These are phyloP conservation scores for Beauveria sp. DNA, from an alignment of 2,329 filamentous ascomycete genomes.

Conservation along the genomic window DNA sequence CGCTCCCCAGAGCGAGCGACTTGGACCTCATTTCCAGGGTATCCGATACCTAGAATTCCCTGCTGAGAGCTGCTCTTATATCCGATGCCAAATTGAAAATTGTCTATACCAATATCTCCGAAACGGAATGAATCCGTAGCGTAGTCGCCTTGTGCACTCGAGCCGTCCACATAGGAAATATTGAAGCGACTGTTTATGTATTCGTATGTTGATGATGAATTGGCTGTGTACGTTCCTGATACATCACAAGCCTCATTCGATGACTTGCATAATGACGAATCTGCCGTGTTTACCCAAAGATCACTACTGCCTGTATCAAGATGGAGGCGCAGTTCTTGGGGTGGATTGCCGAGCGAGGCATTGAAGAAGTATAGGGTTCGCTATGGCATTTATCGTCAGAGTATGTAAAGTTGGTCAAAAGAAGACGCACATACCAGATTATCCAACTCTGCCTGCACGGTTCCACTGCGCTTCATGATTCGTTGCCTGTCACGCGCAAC, in stretches of 20 bases:
- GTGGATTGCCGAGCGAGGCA: constrained; percentile 53
- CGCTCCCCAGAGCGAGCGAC: constrained; percentile 46
- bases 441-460: constrained; percentile 40
- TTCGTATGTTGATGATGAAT: constrained; percentile 66
- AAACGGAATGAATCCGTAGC: constrained; percentile 64
- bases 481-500: constrained; percentile 36
- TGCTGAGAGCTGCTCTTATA: constrained; percentile 54
- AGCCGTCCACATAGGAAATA: constrained; percentile 80
- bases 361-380: constrained; percentile 60
- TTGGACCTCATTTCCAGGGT: constrained; percentile 69
- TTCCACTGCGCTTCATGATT: constrained; percentile 31
- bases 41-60: constrained; percentile 82
- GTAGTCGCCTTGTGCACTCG: constrained; percentile 71
- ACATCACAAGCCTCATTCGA: constrained; percentile 44
- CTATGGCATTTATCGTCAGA: constrained; percentile 22
- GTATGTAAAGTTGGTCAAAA: not conserved
- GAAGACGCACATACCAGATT: constrained; percentile 40
- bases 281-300: constrained; percentile 60
- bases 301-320: constrained; percentile 65
- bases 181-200: constrained; percentile 73
- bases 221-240: constrained; percentile 61
- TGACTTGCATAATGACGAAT: constrained; percentile 51
- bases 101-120: constrained; percentile 42
- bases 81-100: constrained; percentile 66
- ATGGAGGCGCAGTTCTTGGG: constrained; percentile 49